Evolutionary conservation across 192 early-diverging fungal species (phyloP), one percentile per base, ranked within the genome.

Genomic region (Tieghemiomyces parasiticus): DNA sequence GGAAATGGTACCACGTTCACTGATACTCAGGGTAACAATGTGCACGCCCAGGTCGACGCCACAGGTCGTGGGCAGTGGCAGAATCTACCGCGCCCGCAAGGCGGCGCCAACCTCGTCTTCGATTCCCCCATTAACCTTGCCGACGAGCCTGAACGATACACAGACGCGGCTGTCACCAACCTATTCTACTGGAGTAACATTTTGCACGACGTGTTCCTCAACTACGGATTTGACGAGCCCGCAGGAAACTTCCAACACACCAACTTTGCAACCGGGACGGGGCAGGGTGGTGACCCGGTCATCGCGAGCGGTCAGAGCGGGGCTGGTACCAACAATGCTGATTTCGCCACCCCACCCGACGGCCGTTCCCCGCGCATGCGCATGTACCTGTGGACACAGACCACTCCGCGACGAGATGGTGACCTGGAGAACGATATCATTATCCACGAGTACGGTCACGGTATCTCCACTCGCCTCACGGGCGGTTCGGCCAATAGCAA

Each of bases 381-480:
- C 67, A 76, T 78, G 72, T 81, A 73, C 61, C 56, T 78, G 26
- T 78, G 74, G 61, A 61, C 60, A 60, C 3, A 59, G 26, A 71
- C 73, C 29, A 61, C 32, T 28, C 80, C 78, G n/a, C 65, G 64
- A 46, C 75, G 80, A 48, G 82, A 84, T 53, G 76, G 74, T 24
- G 70, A 61, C 35, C 59, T 82, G 35, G 82, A 84, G 47, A 74
- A 74, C 63, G 71, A 65, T 46, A 76, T 85, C 50, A 65, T 75
- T 10, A 67, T 77, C 61, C 80, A 83, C 70, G 83, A 85, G 66
- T 71, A 71, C 64, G 64, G 63, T 19, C 83, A 85, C 67, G 83
- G 81, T 22, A 69, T 85, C 59, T 63, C 65, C 56, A 79, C 72
- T 67, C 79, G 83, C 29, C 68, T 85, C 49, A 83, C 81, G 3